Evolutionary conservation across 2,329 filamentous ascomycete species (phyloP).

Genomic region (Epichloe uncinata): DNA sequence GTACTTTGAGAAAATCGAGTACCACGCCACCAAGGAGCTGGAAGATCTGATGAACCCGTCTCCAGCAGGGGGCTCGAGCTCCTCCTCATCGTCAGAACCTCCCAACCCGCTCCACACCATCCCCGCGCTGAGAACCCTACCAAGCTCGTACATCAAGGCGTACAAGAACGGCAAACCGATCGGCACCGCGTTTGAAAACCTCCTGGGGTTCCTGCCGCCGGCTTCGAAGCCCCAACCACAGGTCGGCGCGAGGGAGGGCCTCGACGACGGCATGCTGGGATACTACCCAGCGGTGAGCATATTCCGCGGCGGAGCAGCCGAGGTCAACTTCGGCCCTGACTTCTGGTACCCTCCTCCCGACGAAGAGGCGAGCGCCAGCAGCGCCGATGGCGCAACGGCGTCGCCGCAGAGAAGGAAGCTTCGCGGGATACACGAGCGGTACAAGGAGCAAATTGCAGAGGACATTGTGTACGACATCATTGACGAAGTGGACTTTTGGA

Average conservation of each 20-base stretch:
- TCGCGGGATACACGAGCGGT: conserved; percentile 61
- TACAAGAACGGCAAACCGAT: conserved; percentile 86
- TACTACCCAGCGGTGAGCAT: conserved; percentile 92
- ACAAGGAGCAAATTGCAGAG: conserved; percentile 86
- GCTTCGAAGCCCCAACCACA: conserved; percentile 63
- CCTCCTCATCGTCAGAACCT: conserved; percentile 36
- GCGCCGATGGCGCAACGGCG: conserved; percentile 23
- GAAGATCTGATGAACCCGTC: conserved; percentile 70
- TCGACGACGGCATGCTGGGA: conserved; percentile 89
- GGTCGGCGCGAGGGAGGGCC: conserved; percentile 66
- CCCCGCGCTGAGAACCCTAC: conserved; percentile 71
- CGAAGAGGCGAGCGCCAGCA: conserved; percentile 33
- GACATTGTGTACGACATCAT: conserved; percentile 87
- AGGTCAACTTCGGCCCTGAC: conserved; percentile 86
- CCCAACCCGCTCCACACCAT: conserved; percentile 61
- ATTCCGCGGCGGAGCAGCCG: conserved; percentile 79
- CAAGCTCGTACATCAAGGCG: conserved; percentile 71
- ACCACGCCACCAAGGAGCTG: conserved; percentile 75
- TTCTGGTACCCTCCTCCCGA: conserved; percentile 78
- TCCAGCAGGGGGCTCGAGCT: conserved; percentile 26
- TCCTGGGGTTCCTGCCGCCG: conserved; percentile 83
- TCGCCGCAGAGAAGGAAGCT: conserved; percentile 21
- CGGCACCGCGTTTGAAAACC: conserved; percentile 76
- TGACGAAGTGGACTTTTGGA: conserved; percentile 87
- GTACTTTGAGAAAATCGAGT: conserved; percentile 88